Base-by-base conservation (phyloP, 106 monocot species). In the Dendrobium nobile region DNA sequence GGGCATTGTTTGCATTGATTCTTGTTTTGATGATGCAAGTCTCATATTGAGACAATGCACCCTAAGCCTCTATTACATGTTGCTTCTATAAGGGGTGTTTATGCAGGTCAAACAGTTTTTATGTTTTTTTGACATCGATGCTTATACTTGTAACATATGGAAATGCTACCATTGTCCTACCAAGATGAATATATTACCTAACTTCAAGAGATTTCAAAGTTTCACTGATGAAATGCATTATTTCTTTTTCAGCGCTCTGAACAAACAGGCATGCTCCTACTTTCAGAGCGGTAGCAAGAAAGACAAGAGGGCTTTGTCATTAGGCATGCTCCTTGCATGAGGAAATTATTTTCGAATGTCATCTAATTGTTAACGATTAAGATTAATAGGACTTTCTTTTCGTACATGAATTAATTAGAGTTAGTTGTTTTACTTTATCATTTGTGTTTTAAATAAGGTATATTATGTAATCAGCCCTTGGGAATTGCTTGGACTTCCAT, bases 351-450 rank as follows among this genome's bases (percentile, higher is more conserved):
- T n/a, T 61, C 19, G n/a, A n/a, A 61, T 61, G n/a, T 61, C 4
- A 61, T n/a, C 4, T 7, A 4, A 61, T 61, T 22, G 61, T 1
- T 61, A 61, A 61, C 3, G 22, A 61, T 22, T 2, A 61, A 56
- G 19, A 56, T 56, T 56, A 56, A 56, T 56, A 56, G 3, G 19
- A 24, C 10, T 5, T 61, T 61, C 61, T 61, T 61, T 61, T 61
- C 24, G 13, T 22, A 61, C n/a, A 20, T 61, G 19, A 61, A n/a
- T 61, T 61, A 61, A 61, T 6, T 61, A n/a, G n/a, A 24, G 61
- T 61, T 61, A 24, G 61, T 61, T 61, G n/a, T 61, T 61, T 61
- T 19, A n/a, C 51, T 61, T 61, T 61, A 61, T 61, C 61, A 61
- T 61, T 61, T n/a, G n/a, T 61, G 20, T 22, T 61, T 61, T 61